Conservation (phyloP, 306 rosid genomes). For the Cucumis hystrix region DNA sequence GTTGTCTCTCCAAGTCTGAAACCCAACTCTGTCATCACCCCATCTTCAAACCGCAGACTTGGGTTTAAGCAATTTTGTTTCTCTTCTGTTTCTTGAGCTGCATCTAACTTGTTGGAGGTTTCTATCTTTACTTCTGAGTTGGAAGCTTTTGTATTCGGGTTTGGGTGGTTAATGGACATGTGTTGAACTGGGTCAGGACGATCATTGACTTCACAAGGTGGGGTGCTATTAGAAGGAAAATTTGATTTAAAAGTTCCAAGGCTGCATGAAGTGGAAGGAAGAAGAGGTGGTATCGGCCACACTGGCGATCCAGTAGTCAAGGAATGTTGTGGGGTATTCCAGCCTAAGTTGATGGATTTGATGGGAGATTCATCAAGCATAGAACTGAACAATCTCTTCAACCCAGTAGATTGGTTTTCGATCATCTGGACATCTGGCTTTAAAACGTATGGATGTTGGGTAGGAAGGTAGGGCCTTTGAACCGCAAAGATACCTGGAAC, state of each 20-base stretch:
- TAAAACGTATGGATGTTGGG: constrained; percentile 42
- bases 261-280: constrained; percentile 42
- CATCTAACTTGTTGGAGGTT: constrained; percentile 18
- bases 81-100: constrained; percentile 22
- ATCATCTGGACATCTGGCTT: constrained; percentile 36
- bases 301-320: constrained; percentile 18
- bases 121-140: constrained; percentile 15
- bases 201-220: constrained; percentile 5
- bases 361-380: constrained; percentile 25
- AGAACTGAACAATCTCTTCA: constrained; percentile 36
- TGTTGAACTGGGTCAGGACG: background rate
- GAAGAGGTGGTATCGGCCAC: constrained; percentile 37
- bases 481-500: constrained; percentile 57
- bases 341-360: constrained; percentile 46
- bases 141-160: constrained; percentile 18
- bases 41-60: constrained; percentile 10
- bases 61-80: constrained; percentile 12
- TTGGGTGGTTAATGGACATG: constrained; percentile 8
- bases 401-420: constrained; percentile 23
- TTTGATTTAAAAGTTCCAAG: constrained; percentile 36
- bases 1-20: constrained; percentile 16
- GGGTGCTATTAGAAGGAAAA: constrained; percentile 17
- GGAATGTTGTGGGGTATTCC: constrained; percentile 38
- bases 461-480: constrained; percentile 61
- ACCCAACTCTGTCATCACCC: constrained; percentile 1